Conservation (phyloP, 1,284 basidiomycete species). For the Papiliotrema nemorosa region DNA sequence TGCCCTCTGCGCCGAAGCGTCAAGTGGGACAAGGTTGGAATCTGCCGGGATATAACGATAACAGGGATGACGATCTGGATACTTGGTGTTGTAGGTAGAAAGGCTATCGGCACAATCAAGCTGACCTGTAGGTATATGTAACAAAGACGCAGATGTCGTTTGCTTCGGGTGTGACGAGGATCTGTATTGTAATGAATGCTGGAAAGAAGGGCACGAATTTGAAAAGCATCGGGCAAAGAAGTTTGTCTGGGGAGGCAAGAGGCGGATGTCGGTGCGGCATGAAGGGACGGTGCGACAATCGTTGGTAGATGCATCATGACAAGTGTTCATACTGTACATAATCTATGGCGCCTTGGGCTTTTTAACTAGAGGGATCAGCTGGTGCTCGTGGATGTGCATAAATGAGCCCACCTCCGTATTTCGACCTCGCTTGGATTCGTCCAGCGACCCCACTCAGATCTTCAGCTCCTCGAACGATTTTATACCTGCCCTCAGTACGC, state of each 20-base stretch:
- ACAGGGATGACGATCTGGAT: conserved; percentile 37
- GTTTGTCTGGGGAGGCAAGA: conserved; percentile 3
- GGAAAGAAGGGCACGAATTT: conserved; percentile 38
- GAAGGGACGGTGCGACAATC: background rate
- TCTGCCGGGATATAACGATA: conserved; percentile 37
- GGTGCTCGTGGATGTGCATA: conserved; percentile 2
- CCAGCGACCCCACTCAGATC: conserved; percentile 91
- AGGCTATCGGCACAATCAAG: conserved; percentile 3
- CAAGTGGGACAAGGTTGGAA: conserved; percentile 24
- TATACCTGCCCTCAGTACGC: conserved; percentile 57
- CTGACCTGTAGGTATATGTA: conserved; percentile 41
- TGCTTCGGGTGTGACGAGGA: conserved; percentile 43
- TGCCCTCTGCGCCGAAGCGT: conserved; percentile 11
- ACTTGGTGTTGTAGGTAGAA: conserved; percentile 45
- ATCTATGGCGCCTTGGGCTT: conserved; percentile 62
- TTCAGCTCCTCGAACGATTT: conserved; percentile 86
- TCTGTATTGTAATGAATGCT: conserved; percentile 41
- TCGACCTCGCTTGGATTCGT: conserved; percentile 75
- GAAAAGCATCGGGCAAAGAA: conserved; percentile 25
- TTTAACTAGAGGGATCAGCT: conserved; percentile 59
- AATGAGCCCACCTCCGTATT: conserved; percentile 78
- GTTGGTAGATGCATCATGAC: background rate
- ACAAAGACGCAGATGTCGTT: conserved; percentile 37
- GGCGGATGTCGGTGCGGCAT: conserved; percentile 1
- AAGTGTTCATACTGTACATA: background rate